These are phyloP conservation scores for Entomortierella beljakovae DNA, from an alignment of 192 early-diverging fungal species.

Conservation along the genomic window DNA sequence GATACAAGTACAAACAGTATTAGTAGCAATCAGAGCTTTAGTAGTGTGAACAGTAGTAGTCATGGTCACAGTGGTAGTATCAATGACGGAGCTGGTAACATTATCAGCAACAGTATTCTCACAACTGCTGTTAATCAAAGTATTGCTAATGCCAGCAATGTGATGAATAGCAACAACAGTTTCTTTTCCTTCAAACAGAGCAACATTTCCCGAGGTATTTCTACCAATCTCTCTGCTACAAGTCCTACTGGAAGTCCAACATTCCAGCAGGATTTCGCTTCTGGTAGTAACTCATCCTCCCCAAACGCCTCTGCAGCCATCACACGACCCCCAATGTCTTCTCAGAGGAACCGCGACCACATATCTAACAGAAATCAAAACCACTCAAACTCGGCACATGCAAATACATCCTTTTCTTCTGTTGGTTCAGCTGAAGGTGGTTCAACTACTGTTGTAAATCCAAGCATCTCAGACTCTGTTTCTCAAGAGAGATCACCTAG, in stretches of 20 bases:
- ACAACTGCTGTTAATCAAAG: constrained; percentile 34
- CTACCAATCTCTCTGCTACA: background rate
- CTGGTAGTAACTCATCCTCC: constrained; percentile 15
- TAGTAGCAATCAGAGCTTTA: constrained; percentile 29
- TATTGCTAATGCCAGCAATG: constrained; percentile 9
- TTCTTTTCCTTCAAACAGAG: constrained; percentile 39
- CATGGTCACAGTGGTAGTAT: constrained; percentile 16
- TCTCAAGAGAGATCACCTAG: background rate
- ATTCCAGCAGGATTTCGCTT: constrained; percentile 1
- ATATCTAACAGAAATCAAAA: background rate
- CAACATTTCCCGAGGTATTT: constrained; percentile 12
- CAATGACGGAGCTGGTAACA: constrained; percentile 15
- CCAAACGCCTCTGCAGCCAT: constrained; percentile 24
- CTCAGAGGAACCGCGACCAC: constrained; percentile 30
- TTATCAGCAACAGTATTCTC: constrained; percentile 48
- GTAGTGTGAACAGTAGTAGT: constrained; percentile 10
- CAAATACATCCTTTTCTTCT: constrained; percentile 41
- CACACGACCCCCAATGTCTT: constrained; percentile 36
- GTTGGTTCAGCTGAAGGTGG: constrained; percentile 11
- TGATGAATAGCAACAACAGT: constrained; percentile 41
- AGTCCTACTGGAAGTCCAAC: constrained; percentile 6
- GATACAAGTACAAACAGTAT: constrained; percentile 38
- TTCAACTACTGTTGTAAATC: background rate
- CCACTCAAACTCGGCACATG: background rate
- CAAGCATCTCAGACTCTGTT: background rate